Evolutionary conservation across 2,329 filamentous ascomycete genomes (phyloP).

Genomic region (Triangularia verruculosa): DNA sequence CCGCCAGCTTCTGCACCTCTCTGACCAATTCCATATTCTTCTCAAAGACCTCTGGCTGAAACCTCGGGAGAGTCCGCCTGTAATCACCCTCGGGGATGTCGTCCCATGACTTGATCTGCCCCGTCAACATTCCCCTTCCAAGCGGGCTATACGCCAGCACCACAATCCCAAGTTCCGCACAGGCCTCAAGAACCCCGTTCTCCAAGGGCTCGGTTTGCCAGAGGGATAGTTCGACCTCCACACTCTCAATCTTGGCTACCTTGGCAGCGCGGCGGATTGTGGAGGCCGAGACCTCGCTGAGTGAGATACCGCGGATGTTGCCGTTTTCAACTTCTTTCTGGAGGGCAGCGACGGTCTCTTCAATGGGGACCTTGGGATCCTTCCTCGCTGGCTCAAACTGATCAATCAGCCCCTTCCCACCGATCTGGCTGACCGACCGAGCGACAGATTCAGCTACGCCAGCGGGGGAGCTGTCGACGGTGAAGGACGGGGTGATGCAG

Average conservation of each 20-base stretch:
- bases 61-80: slow-evolving; percentile 51
- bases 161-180: slow-evolving; percentile 63
- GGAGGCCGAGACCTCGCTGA: slow-evolving; percentile 42
- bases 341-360: slow-evolving; percentile 35
- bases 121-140: slow-evolving; percentile 51
- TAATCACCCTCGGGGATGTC: slow-evolving; percentile 56
- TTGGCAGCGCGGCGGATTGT: slow-evolving; percentile 41
- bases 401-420: slow-evolving; percentile 40
- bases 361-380: slow-evolving; percentile 43
- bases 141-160: slow-evolving; percentile 66
- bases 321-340: slow-evolving; percentile 40
- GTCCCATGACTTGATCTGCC: slow-evolving; percentile 47
- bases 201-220: slow-evolving; percentile 36
- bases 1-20: slow-evolving; percentile 56
- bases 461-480: slow-evolving; percentile 43
- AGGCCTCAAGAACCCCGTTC: slow-evolving; percentile 44
- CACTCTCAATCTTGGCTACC: slow-evolving; percentile 41
- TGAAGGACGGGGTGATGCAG: slow-evolving; percentile 35
- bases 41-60: slow-evolving; percentile 60
- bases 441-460: slow-evolving; percentile 50
- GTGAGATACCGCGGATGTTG: slow-evolving; percentile 42
- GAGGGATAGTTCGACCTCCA: slow-evolving; percentile 46
- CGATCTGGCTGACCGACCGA: slow-evolving; percentile 38
- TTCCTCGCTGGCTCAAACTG: slow-evolving; percentile 52
- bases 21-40: slow-evolving; percentile 62